Base-by-base conservation (phyloP, 768 basidiomycete species). In the Hygrocybe punicea region DNA sequence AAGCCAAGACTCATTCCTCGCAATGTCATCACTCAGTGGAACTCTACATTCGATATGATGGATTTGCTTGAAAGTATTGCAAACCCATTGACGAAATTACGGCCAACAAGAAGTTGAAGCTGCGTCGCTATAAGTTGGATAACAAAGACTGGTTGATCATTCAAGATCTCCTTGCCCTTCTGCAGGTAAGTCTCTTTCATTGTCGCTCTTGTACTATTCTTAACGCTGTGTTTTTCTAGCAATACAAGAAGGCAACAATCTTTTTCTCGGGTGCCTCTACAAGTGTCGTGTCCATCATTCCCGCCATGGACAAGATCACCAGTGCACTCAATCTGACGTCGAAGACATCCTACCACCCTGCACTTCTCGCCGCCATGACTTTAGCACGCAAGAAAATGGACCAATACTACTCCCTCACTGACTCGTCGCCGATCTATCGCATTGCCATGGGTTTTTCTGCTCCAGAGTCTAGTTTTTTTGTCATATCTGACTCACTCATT, bases 21-120 rank as follows among this genome's bases (percentile, higher is more conserved):
- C 0, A 69, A 76, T 55, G 72, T 76, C 2, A 17, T 35, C 0
- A 76, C 72, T 0, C 59, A 67, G 1, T 76, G 73, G 75, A 76
- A 75, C 51, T 75, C 68, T 0, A 69, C 66, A 2, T 73, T 58
- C 46, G 60, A 73, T 49, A 73, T 76, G 73, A 53, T 73, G 0
- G n/a, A 60, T 2, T 65, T 45, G 66, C 67, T 1, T 5, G 67
- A 8, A n/a, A 60, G n/a, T 68, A 72, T 49, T 53, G 60, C 9
- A 17, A 11, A 10, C 66, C 61, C 1, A 44, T 71, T 21, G 60
- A 65, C 51, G 21, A 11, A 14, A 49, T 71, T 2, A 67, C 62
- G 6, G 54, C 29, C 29, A 51, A 63, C 21, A 50, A 58, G 19
- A 42, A 35, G 6, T 17, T 57, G 34, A 56, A 53, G 21, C 46